Evolutionary conservation across 2,329 filamentous ascomycete species (phyloP).

Genomic region (Penicillium sp.): DNA sequence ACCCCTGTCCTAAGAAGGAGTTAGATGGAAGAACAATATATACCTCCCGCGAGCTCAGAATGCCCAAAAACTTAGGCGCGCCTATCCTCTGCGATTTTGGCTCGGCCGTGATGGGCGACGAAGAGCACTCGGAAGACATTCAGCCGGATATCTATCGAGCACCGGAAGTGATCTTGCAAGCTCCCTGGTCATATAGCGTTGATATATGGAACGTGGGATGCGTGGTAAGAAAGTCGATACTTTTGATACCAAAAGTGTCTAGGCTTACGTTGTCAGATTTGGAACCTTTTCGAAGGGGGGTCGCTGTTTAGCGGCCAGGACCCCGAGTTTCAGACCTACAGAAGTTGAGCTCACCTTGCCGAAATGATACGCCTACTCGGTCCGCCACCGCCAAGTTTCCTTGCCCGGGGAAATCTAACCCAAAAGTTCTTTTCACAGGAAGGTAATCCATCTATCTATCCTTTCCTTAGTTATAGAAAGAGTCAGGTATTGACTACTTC

Average conservation of each 20-base stretch:
- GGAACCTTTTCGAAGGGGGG: slow-evolving; percentile 50
- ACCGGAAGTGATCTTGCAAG: slow-evolving; percentile 49
- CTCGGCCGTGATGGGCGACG: slow-evolving; percentile 42
- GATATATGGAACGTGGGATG: slow-evolving; percentile 56
- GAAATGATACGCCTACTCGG: slow-evolving; percentile 51
- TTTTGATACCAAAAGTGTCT: slow-evolving; percentile 6
- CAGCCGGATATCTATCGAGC: slow-evolving; percentile 39
- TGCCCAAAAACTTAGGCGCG: slow-evolving; percentile 33
- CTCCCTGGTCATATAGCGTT: slow-evolving; percentile 48
- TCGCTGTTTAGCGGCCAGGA: slow-evolving; percentile 49
- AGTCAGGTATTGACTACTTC: not conserved
- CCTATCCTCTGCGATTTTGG: slow-evolving; percentile 54
- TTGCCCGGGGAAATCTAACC: slow-evolving; percentile 32
- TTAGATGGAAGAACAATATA: slow-evolving; percentile 46
- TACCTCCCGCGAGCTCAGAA: slow-evolving; percentile 40
- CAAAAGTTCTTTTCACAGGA: slow-evolving; percentile 43
- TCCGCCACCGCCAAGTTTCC: slow-evolving; percentile 39
- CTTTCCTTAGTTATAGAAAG: not conserved
- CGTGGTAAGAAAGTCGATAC: slow-evolving; percentile 46
- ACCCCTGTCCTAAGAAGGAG: slow-evolving; percentile 46
- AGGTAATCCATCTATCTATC: slow-evolving; percentile 25
- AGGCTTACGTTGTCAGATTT: slow-evolving; percentile 39
- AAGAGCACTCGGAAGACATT: slow-evolving; percentile 31
- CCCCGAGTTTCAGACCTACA: slow-evolving; percentile 41
- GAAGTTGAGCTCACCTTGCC: slow-evolving; percentile 49